Evolutionary conservation across 768 basidiomycete genomes (phyloP).

Genomic region (Hypholoma sublateritium): DNA sequence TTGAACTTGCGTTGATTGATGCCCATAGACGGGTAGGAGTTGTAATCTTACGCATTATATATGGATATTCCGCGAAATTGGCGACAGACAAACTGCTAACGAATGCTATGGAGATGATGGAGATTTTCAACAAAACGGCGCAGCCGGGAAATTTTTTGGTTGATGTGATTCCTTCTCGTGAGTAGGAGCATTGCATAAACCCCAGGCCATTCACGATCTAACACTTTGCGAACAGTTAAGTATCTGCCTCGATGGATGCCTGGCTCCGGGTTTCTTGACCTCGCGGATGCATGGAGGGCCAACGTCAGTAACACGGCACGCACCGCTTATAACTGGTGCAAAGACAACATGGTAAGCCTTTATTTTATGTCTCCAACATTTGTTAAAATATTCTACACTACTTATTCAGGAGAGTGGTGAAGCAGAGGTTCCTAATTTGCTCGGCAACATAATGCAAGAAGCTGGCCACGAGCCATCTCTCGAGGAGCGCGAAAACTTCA

Average conservation of each 20-base stretch:
- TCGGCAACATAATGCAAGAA: slow-evolving; percentile 30
- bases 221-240: slow-evolving; percentile 34
- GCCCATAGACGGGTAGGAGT: slow-evolving; percentile 43
- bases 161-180: slow-evolving; percentile 34
- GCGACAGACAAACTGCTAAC: slow-evolving; percentile 46
- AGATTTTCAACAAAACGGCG: slow-evolving; percentile 47
- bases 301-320: slow-evolving; percentile 33
- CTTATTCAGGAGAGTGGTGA: slow-evolving; percentile 44
- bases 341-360: slow-evolving; percentile 43
- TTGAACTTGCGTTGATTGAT: neutral
- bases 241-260: slow-evolving; percentile 56
- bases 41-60: slow-evolving; percentile 53
- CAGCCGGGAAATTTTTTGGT: slow-evolving; percentile 38
- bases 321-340: slow-evolving; percentile 36
- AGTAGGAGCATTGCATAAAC: slow-evolving; percentile 8
- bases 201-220: neutral
- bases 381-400: neutral
- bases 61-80: slow-evolving; percentile 55
- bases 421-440: slow-evolving; percentile 38
- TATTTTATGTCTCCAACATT: neutral
- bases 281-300: slow-evolving; percentile 36
- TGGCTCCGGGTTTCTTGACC: slow-evolving; percentile 51
- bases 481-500: slow-evolving; percentile 33
- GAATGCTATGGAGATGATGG: slow-evolving; percentile 45
- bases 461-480: slow-evolving; percentile 29